phyloP scores from a whole-genome alignment of 2,329 filamentous ascomycete species.

The Byssochlamys sp. region DNA sequence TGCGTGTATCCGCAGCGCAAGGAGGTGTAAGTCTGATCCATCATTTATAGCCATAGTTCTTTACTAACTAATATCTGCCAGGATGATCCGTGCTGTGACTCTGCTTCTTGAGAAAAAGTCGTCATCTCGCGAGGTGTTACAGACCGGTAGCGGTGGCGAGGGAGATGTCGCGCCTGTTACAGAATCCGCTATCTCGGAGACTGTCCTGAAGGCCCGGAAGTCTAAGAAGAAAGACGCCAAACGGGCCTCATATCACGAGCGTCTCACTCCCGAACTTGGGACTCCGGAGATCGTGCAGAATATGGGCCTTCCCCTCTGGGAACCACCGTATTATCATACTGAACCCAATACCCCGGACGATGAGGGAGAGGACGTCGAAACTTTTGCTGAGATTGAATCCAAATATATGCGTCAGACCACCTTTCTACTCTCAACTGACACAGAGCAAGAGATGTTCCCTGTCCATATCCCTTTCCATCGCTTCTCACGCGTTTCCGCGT shows the following conservation, averaged over 20 bases:
- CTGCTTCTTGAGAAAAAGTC: slow-evolving; percentile 12
- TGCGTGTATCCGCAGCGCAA: slow-evolving; percentile 11
- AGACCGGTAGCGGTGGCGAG: background rate
- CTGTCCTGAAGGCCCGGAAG: background rate
- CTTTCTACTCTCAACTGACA: slow-evolving; percentile 9
- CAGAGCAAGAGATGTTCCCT: slow-evolving; percentile 8
- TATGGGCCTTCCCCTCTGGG: background rate
- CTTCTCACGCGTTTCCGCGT: slow-evolving; percentile 8
- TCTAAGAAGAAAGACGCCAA: background rate
- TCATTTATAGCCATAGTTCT: too few relatives aligned
- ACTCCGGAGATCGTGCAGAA: background rate
- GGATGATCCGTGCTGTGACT: slow-evolving; percentile 8
- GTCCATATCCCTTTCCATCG: slow-evolving; percentile 10
- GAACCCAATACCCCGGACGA: slow-evolving; percentile 2
- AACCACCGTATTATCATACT: background rate
- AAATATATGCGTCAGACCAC: background rate
- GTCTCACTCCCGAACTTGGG: background rate
- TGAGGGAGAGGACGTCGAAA: background rate
- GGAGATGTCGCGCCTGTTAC: too few relatives aligned
- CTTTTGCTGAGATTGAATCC: background rate
- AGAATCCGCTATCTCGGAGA: background rate
- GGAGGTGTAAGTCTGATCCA: slow-evolving; percentile 10
- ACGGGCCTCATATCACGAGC: background rate
- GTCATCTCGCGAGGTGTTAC: background rate
- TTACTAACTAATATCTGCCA: background rate